These are phyloP conservation scores for Pseudogymnoascus sp. DNA, from an alignment of 2,329 filamentous ascomycete species.

Conservation along the genomic window DNA sequence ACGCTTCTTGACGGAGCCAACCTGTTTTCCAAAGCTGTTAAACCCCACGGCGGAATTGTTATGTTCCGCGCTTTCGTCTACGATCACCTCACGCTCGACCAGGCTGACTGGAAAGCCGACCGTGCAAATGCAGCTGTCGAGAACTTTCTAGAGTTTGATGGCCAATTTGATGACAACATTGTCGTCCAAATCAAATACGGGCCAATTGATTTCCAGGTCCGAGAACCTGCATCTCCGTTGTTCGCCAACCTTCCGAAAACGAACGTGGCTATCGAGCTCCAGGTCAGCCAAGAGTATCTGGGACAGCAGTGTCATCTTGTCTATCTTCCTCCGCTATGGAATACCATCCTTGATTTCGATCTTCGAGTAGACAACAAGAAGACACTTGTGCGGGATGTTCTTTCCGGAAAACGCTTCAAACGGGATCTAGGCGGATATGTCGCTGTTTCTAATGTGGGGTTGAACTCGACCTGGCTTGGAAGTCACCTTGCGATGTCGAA, in stretches of 20 bases:
- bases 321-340: constrained; percentile 61
- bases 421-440: constrained; percentile 52
- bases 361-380: constrained; percentile 48
- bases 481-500: constrained; percentile 64
- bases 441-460: constrained; percentile 59
- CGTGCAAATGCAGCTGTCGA: constrained; percentile 62
- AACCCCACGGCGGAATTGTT: constrained; percentile 51
- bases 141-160: constrained; percentile 56
- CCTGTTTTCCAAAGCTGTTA: constrained; percentile 51
- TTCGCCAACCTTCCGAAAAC: constrained; percentile 45
- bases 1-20: constrained; percentile 61
- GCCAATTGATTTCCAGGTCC: constrained; percentile 65
- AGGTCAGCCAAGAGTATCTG: constrained; percentile 61
- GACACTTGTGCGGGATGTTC: constrained; percentile 50
- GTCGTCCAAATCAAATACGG: constrained; percentile 67
- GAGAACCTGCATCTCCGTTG: constrained; percentile 57
- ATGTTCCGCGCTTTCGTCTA: constrained; percentile 70
- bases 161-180: constrained; percentile 59
- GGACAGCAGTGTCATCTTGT: constrained; percentile 62
- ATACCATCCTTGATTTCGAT: constrained; percentile 58
- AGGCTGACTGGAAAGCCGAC: constrained; percentile 55
- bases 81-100: constrained; percentile 42
- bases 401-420: constrained; percentile 51
- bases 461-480: constrained; percentile 58
- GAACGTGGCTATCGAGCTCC: constrained; percentile 50